A percentile compares a stretch with the other conserved stretches of the same genome.
phyloP scores from a whole-genome alignment of 805 yeast species.

The Priceomyces medius region DNA sequence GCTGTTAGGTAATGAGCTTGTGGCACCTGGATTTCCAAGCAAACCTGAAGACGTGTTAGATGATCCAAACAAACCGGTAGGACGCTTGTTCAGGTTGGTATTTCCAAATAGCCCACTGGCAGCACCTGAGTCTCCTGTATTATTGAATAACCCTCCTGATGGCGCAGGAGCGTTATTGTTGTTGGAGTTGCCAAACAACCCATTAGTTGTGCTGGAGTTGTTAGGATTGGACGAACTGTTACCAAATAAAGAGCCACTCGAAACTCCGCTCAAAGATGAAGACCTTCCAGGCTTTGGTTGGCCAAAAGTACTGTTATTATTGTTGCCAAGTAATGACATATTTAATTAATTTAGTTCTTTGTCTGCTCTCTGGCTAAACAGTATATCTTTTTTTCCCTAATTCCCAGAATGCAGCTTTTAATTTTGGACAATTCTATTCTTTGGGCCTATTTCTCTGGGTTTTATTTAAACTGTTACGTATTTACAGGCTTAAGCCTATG shows the following conservation, averaged over 20 bases:
- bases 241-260: slow-evolving; percentile 13
- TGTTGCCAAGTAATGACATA: slow-evolving; percentile 11
- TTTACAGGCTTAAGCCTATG: too few species aligned
- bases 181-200: slow-evolving; percentile 8
- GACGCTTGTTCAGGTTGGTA: background rate
- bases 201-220: slow-evolving; percentile 4
- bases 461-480: too few species aligned
- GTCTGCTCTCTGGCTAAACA: background rate
- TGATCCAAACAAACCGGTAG: slow-evolving; percentile 21
- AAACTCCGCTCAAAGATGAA: slow-evolving; percentile 17
- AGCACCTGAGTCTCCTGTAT: slow-evolving; percentile 4
- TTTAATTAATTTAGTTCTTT: background rate
- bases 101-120: slow-evolving; percentile 1
- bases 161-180: slow-evolving; percentile 10
- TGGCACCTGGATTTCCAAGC: background rate
- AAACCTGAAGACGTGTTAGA: slow-evolving; percentile 7
- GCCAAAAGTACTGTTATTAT: slow-evolving; percentile 16
- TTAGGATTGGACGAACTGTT: slow-evolving; percentile 17
- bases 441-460: too few species aligned
- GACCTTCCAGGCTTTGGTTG: slow-evolving; percentile 21
- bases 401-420: background rate
- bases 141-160: slow-evolving; percentile 29
- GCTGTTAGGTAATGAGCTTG: background rate
- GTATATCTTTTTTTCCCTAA: background rate
- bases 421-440: background rate